Evolutionary conservation across 2,329 filamentous ascomycete genomes (phyloP).

Genomic region (Bipolaris gigantea): DNA sequence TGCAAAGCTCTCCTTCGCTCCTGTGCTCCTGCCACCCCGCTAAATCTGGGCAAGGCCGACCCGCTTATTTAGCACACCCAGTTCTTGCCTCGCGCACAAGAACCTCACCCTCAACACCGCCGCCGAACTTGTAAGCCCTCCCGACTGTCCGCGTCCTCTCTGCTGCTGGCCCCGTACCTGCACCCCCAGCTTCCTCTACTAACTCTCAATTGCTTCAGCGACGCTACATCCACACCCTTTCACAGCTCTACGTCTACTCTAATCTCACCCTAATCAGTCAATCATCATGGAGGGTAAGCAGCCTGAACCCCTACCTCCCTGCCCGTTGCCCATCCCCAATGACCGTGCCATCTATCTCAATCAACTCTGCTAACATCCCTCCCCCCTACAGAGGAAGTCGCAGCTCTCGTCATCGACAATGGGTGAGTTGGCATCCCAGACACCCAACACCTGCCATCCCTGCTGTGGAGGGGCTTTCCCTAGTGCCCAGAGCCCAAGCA

Average conservation of each 20-base stretch:
- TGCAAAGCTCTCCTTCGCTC: slow-evolving; percentile 29
- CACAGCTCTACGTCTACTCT: slow-evolving; percentile 37
- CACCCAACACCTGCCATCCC: slow-evolving; percentile 40
- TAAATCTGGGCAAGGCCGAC: slow-evolving; percentile 45
- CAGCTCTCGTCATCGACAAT: slow-evolving; percentile 99
- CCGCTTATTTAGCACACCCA: slow-evolving; percentile 49
- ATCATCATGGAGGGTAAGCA: slow-evolving; percentile 69
- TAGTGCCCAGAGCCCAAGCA: slow-evolving; percentile 27
- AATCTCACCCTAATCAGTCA: slow-evolving; percentile 51
- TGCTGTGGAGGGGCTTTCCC: slow-evolving; percentile 45
- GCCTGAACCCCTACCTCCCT: slow-evolving; percentile 41
- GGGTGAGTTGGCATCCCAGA: slow-evolving; percentile 71
- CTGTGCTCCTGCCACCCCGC: slow-evolving; percentile 39
- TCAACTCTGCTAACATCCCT: slow-evolving; percentile 42
- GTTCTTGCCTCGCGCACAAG: slow-evolving; percentile 47
- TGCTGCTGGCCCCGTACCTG: slow-evolving; percentile 24
- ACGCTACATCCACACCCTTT: slow-evolving; percentile 35
- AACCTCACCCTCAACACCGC: slow-evolving; percentile 41
- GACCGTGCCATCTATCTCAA: slow-evolving; percentile 31
- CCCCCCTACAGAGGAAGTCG: slow-evolving; percentile 86
- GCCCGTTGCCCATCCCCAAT: slow-evolving; percentile 21
- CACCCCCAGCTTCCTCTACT: slow-evolving; percentile 30
- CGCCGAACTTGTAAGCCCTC: slow-evolving; percentile 40
- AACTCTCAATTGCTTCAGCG: slow-evolving; percentile 37
- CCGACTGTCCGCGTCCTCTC: slow-evolving; percentile 28